These are phyloP conservation scores for Talaromyces ruber DNA, from an alignment of 495 filamentous ascomycete genomes.

Conservation along the genomic window DNA sequence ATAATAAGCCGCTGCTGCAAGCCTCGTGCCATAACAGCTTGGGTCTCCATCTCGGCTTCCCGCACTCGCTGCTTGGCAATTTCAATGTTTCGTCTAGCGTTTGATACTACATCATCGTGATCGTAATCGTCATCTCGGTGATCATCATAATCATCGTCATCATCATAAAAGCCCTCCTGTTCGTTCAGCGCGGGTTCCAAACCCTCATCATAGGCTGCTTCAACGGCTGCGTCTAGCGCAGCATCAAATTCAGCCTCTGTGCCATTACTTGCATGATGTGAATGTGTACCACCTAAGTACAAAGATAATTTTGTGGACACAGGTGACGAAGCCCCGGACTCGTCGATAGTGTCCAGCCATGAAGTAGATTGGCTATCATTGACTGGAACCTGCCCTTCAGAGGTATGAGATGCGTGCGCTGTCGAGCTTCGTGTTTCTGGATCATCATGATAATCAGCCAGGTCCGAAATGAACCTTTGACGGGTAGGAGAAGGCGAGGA, in stretches of 20 bases:
- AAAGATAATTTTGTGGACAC: slow-evolving; percentile 71
- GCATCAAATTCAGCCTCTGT: slow-evolving; percentile 94
- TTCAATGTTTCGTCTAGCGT: slow-evolving; percentile 62
- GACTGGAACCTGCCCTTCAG: slow-evolving; percentile 36
- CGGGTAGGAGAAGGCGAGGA: neutral
- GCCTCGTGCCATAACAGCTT: slow-evolving; percentile 46
- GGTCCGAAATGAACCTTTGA: neutral
- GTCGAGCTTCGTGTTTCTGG: neutral
- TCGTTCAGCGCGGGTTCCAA: slow-evolving; percentile 60
- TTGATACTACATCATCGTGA: slow-evolving; percentile 51
- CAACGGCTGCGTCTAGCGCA: slow-evolving; percentile 89
- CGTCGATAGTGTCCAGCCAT: slow-evolving; percentile 96
- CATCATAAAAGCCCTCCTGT: slow-evolving; percentile 28
- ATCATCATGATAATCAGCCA: neutral
- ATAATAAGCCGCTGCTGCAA: slow-evolving; percentile 28
- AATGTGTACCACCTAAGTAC: slow-evolving; percentile 55
- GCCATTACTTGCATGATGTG: slow-evolving; percentile 58
- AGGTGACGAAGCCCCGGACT: slow-evolving; percentile 73
- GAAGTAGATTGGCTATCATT: slow-evolving; percentile 72
- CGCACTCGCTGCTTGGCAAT: slow-evolving; percentile 70
- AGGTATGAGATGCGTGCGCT: slow-evolving; percentile 2
- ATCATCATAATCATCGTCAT: slow-evolving; percentile 27
- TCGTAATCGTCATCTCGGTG: slow-evolving; percentile 54
- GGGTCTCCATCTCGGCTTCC: slow-evolving; percentile 69
- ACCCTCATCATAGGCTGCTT: slow-evolving; percentile 92